These are phyloP conservation scores for Aegilops sharonensis DNA, from an alignment of 176 grass and related monocot genomes.

Conservation along the genomic window DNA sequence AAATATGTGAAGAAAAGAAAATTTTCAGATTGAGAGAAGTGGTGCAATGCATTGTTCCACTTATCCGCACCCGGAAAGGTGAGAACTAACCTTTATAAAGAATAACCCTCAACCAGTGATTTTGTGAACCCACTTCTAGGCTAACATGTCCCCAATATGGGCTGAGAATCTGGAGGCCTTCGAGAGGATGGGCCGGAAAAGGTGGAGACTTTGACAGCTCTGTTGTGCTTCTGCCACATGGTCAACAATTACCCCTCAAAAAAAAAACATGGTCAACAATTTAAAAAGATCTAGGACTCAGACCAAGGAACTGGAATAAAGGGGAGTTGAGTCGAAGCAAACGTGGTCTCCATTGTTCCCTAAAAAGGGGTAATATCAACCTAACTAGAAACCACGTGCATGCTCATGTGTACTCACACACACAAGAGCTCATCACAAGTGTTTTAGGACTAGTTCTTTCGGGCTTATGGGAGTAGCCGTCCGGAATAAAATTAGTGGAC, in stretches of 20 bases:
- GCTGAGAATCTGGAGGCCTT: not conserved
- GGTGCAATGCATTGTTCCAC: too few relatives aligned
- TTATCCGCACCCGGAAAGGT: too few relatives aligned
- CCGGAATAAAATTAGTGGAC: too few relatives aligned
- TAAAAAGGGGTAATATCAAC: too few relatives aligned
- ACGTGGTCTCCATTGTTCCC: slow-evolving; percentile 21
- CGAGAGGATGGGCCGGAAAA: too few relatives aligned
- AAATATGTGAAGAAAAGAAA: too few relatives aligned
- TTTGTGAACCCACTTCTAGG: not conserved
- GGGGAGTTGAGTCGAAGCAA: slow-evolving; percentile 39
- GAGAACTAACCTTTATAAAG: too few relatives aligned
- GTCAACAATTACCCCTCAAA: slow-evolving; percentile 11
- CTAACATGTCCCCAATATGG: not conserved
- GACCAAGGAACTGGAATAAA: slow-evolving; percentile 32
- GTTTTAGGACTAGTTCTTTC: not conserved
- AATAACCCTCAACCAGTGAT: too few relatives aligned
- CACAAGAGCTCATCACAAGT: slow-evolving; percentile 14
- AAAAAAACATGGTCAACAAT: slow-evolving; percentile 18
- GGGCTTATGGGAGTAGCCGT: too few relatives aligned
- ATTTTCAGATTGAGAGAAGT: too few relatives aligned
- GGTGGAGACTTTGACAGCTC: not conserved
- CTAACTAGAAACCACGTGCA: slow-evolving; percentile 20
- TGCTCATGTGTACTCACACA: slow-evolving; percentile 37
- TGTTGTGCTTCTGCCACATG: not conserved
- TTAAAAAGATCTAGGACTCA: not conserved